A percentile compares a stretch with the other conserved stretches of the same genome.
phyloP scores from a whole-genome alignment of 306 rosid genomes.

The Aeschynomene evenia region DNA sequence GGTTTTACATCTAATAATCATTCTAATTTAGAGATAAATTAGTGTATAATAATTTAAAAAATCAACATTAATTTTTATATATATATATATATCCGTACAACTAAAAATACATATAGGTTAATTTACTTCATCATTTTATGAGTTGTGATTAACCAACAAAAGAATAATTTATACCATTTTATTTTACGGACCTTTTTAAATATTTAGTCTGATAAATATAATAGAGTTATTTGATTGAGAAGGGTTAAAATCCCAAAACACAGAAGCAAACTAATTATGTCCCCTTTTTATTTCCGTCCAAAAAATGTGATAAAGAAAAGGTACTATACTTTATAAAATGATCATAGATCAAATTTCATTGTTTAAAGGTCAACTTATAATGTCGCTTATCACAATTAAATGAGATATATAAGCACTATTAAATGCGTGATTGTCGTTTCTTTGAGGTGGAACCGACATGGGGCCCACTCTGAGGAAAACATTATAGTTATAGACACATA shows the following conservation, averaged over 20 bases:
- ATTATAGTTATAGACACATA: not conserved
- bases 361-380: not conserved
- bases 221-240: no score
- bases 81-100: no score
- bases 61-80: no score
- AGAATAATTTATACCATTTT: no score
- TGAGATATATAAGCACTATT: not conserved
- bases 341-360: not conserved
- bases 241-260: not conserved
- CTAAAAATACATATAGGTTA: no score
- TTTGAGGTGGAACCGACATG: not conserved
- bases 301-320: not conserved
- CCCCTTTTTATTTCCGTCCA: not conserved
- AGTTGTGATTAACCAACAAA: no score
- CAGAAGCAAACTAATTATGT: not conserved
- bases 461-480: not conserved
- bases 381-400: slow-evolving; percentile 12
- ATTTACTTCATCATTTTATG: no score
- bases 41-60: no score
- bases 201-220: no score
- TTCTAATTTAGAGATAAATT: no score
- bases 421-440: not conserved
- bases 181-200: no score
- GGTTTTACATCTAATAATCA: no score
- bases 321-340: not conserved